phyloP scores from a whole-genome alignment of 129 eudicot species.

The Ambrosia trifida region DNA sequence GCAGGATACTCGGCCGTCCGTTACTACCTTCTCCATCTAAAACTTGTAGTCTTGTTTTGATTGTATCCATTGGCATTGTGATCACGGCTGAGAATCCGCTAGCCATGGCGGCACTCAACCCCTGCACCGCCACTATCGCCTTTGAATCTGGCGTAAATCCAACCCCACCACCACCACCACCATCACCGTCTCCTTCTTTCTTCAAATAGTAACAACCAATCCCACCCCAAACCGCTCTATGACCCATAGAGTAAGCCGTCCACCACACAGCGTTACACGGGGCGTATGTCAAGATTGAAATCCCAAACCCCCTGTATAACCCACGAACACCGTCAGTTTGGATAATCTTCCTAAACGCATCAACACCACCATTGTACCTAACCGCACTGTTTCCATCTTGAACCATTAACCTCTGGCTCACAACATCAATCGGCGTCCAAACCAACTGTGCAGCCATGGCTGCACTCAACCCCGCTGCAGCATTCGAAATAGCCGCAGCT shows the following conservation, averaged over 20 bases:
- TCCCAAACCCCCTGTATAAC: conserved; percentile 81
- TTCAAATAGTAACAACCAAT: conserved; percentile 55
- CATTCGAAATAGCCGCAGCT: conserved; percentile 68
- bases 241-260: conserved; percentile 69
- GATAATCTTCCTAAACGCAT: conserved; percentile 73
- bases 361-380: conserved; percentile 64
- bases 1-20: conserved; percentile 39
- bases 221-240: conserved; percentile 61
- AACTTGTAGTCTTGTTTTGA: conserved; percentile 89
- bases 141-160: conserved; percentile 50
- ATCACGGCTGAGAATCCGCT: conserved; percentile 68
- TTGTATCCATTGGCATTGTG: conserved; percentile 75
- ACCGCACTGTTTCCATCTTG: conserved; percentile 51
- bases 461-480: conserved; percentile 78
- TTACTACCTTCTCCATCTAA: conserved; percentile 63
- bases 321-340: conserved; percentile 65
- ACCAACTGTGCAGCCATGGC: conserved; percentile 87
- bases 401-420: conserved; percentile 85
- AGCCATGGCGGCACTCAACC: conserved; percentile 66
- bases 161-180: conserved; percentile 23
- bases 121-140: conserved; percentile 58
- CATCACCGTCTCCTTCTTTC: conserved; percentile 47
- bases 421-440: conserved; percentile 90
- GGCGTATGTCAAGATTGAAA: conserved; percentile 75
- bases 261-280: conserved; percentile 97